Evolutionary conservation across 441 rosid species (phyloP), one percentile per base, ranked within the genome.

Genomic region (Theobroma grandiflorum): DNA sequence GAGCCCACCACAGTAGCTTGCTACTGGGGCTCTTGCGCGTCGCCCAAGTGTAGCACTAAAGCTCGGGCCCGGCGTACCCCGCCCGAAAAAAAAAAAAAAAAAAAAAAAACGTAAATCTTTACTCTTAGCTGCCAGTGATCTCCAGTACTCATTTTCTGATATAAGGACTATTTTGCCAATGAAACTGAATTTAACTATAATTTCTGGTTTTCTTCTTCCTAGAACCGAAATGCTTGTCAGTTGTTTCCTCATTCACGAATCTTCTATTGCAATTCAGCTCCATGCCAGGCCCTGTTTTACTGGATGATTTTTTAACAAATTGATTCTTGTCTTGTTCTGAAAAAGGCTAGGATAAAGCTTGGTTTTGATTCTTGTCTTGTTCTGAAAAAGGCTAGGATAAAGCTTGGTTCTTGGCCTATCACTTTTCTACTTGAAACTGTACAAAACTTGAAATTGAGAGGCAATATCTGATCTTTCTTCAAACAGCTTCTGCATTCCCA

Each of bases 221-320:
- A 67, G 74, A 69, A 69, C 57, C 3, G 3, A 26, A 38, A 69
- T 22, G 4, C 37, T 22, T 43, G 31, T 12, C 18, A 2, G 2
- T 47, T 38, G 38, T 47, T 47, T 22, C n/a, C 15, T 69, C 6
- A 47, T 15, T 12, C 6, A 22, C 22, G 64, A 22, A 22, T 26
- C 35, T 59, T 59, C 15, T 59, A 22, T 69, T 69, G n/a, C 20
- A 20, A 47, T 45, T 42, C 73, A 22, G 73, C 73, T 45, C 57
- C 11, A 3, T 3, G 7, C 6, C 22, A 16, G 64, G 20, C 20
- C 38, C 4, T 38, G 3, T 45, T 68, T 45, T 18, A 37, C 38
- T 7, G 16, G 43, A 64, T 64, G 0, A 26, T 4, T 50, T 15
- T 70, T 26, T 26, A 7, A 31, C 31, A 26, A 26, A 50, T 35